Percentiles rank a stretch among this genome's conserved stretches.
These are phyloP conservation scores for Leersia perrieri DNA, from an alignment of 176 grass and related monocot species.

Conservation along the genomic window DNA sequence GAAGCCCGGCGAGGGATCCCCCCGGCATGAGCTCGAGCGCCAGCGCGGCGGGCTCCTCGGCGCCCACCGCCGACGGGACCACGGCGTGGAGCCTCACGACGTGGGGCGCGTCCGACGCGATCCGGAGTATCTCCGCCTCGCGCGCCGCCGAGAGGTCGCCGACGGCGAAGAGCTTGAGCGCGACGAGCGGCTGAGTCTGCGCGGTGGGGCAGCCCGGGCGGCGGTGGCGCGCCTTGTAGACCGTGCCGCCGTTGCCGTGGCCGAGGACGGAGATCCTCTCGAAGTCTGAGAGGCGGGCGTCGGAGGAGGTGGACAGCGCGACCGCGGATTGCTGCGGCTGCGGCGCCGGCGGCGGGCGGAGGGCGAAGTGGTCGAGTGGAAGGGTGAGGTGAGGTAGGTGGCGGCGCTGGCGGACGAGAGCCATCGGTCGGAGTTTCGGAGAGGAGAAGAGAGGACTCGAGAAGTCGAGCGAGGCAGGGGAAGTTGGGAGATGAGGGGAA, in stretches of 20 bases:
- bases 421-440: conserved; percentile 42
- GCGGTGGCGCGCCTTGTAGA: conserved; percentile 72
- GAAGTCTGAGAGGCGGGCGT: conserved; percentile 59
- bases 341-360: conserved; percentile 11
- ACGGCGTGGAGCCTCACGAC: conserved; percentile 64
- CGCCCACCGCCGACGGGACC: conserved; percentile 31
- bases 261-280: conserved; percentile 73
- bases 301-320: conserved; percentile 22
- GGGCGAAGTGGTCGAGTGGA: conserved; percentile 48
- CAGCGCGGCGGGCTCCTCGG: conserved; percentile 44
- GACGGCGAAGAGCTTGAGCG: conserved; percentile 51
- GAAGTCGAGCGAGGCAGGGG: background rate
- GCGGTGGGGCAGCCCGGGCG: conserved; percentile 4
- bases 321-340: background rate
- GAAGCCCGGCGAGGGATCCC: conserved; percentile 61
- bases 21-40: conserved; percentile 63
- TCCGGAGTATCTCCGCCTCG: conserved; percentile 72
- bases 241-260: conserved; percentile 85
- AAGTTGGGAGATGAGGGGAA: background rate
- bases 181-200: conserved; percentile 51
- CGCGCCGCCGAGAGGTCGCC: conserved; percentile 44
- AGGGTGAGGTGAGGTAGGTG: conserved; percentile 65
- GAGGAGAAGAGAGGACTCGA: background rate
- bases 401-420: conserved; percentile 64
- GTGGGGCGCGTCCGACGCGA: conserved; percentile 50